Base-by-base conservation (phyloP, 202 grass and related monocot genomes). In the Alloteropsis angusta region DNA sequence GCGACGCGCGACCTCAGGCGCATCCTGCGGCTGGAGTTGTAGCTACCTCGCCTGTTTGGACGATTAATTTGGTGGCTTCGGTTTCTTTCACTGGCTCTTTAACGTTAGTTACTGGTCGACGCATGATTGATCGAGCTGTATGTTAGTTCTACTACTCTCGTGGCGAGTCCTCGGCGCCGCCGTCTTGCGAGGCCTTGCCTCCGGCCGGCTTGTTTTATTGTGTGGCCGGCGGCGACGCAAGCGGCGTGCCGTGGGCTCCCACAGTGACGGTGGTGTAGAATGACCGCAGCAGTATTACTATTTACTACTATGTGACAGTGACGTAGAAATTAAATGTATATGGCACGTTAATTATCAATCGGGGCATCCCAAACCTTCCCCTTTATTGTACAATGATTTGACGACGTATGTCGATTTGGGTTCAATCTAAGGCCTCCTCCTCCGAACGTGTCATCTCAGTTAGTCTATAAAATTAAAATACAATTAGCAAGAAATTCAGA, bases 1-100 rank as follows among this genome's bases (percentile, higher is more conserved):
- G 86, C 86, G 0, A 86, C 90, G 12, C 77, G 71, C 44, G 66
- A 63, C 58, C 86, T 89, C 71, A 76, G 90, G 80, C 86, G 86
- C 38, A 69, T 92, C 52, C 83, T 92, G 18, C 71, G 83, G 17
- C 71, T 92, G 15, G 86, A 92, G n/a, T n/a, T n/a, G 16, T 62
- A 49, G 57, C 17, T 9, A 17, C 5, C 8, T 7, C 1, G 4
- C 4, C 25, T 3, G 46, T 16, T 34, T 7, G 12, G 35, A 7
- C 42, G 64, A 42, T 0, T 66, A n/a, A 1, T 5, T 28, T 48
- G 43, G 43, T 11, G 43, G 75, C 34, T 54, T 43, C 49, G 5
- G 0, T 21, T 18, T 34, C 39, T 79, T 43, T 41, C 6, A 22
- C n/a, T 78, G 8, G 65, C 4, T 30, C 23, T 39, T 25, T 5